phyloP scores from a whole-genome alignment of 768 basidiomycete genomes.

The Serendipita sp. region DNA sequence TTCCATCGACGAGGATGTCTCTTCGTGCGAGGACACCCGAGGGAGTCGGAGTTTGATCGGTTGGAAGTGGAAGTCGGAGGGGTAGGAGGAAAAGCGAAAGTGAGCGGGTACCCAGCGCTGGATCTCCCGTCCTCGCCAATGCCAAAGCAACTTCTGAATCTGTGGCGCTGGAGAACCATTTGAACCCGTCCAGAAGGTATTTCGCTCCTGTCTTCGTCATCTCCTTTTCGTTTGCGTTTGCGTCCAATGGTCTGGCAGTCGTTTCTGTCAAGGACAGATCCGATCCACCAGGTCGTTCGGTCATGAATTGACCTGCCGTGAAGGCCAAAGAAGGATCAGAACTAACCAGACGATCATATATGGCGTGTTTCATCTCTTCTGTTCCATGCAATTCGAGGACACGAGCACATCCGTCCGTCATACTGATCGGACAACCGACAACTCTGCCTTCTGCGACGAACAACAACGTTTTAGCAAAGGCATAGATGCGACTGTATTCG shows the following conservation, averaged over 20 bases:
- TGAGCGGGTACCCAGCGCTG: constrained; percentile 36
- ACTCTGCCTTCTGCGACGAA: constrained; percentile 49
- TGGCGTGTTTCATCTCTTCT: constrained; percentile 37
- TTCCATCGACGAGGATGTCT: constrained; percentile 22
- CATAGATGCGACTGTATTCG: constrained; percentile 45
- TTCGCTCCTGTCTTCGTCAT: constrained; percentile 14
- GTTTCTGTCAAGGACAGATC: constrained; percentile 15
- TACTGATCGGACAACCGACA: constrained; percentile 54
- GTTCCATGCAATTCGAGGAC: constrained; percentile 55
- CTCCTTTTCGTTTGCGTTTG: background rate
- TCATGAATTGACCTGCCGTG: constrained; percentile 77
- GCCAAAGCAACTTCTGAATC: constrained; percentile 59
- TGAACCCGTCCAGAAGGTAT: constrained; percentile 52
- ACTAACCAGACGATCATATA: constrained; percentile 46
- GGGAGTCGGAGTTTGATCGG: constrained; percentile 12
- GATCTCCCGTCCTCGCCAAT: constrained; percentile 51
- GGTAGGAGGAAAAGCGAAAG: constrained; percentile 61
- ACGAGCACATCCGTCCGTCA: constrained; percentile 66
- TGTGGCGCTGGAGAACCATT: constrained; percentile 76
- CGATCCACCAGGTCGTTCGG: constrained; percentile 27
- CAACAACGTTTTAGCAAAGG: constrained; percentile 49
- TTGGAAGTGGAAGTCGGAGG: constrained; percentile 26
- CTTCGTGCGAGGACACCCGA: constrained; percentile 14
- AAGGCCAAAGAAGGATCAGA: constrained; percentile 46
- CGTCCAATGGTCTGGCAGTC: constrained; percentile 5